Percentiles rank a stretch among this genome's conserved stretches.
These are phyloP conservation scores for Scytalidium sp. DNA, from an alignment of 2,329 filamentous ascomycete species.

Conservation along the genomic window DNA sequence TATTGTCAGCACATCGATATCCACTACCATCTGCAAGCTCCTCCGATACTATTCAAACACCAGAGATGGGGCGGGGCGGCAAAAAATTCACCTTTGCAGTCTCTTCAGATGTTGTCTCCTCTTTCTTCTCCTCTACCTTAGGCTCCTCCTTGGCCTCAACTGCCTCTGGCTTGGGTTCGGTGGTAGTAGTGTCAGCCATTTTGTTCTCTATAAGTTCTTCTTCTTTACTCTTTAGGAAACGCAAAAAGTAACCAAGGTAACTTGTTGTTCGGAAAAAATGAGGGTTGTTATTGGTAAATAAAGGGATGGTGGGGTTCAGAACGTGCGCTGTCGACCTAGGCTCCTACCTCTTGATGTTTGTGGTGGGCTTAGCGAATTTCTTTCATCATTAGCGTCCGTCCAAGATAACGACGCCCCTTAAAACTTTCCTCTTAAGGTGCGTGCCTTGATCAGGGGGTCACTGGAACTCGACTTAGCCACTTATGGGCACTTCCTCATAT, in stretches of 20 bases:
- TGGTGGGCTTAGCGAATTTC: constrained; percentile 28
- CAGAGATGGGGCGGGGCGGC: neutral
- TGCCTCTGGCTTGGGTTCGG: neutral
- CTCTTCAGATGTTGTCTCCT: neutral
- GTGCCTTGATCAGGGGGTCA: too few relatives aligned
- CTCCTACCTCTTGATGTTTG: neutral
- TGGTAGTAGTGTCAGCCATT: constrained; percentile 5
- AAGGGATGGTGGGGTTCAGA: neutral
- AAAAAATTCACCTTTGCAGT: neutral
- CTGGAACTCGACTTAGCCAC: too few relatives aligned
- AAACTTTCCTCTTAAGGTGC: too few relatives aligned
- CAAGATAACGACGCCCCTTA: constrained; percentile 10
- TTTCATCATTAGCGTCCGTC: constrained; percentile 30
- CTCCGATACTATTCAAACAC: constrained; percentile 8
- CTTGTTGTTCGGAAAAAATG: neutral
- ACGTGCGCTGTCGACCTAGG: constrained; percentile 9
- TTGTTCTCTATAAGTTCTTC: neutral
- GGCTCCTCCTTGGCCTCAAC: constrained; percentile 11
- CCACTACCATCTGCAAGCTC: neutral
- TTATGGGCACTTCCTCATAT: too few relatives aligned
- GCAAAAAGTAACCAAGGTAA: neutral
- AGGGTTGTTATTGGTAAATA: constrained; percentile 1
- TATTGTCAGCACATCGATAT: neutral
- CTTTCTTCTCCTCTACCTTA: constrained; percentile 1
- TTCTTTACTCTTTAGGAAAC: neutral